Conservation (phyloP, 805 yeast genomes). For the Candida golubevii region DNA sequence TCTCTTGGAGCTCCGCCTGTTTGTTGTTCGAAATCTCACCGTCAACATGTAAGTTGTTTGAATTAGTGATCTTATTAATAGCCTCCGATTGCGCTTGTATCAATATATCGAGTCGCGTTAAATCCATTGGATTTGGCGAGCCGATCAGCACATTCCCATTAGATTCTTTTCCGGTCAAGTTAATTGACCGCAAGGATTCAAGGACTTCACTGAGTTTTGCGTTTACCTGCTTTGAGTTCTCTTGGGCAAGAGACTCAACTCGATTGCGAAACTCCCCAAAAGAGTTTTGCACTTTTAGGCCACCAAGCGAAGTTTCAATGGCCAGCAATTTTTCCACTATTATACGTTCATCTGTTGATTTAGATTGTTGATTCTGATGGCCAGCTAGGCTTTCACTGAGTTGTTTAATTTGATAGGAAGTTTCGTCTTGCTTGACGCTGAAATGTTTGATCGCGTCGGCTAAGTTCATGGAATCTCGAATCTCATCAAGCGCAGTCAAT, state of each 20-base stretch:
- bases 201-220: slow-evolving; percentile 7
- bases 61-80: not conserved
- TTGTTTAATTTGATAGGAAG: not conserved
- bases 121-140: too few species aligned
- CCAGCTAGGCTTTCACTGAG: not conserved
- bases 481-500: slow-evolving; percentile 16
- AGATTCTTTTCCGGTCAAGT: not conserved
- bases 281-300: slow-evolving; percentile 6
- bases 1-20: slow-evolving; percentile 1
- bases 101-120: slow-evolving; percentile 1
- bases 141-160: too few species aligned
- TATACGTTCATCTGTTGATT: not conserved
- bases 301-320: slow-evolving; percentile 5
- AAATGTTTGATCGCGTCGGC: not conserved
- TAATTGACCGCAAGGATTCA: slow-evolving; percentile 3
- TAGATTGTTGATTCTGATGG: not conserved
- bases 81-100: slow-evolving; percentile 1
- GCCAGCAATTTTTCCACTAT: slow-evolving; percentile 5
- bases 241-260: slow-evolving; percentile 7
- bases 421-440: slow-evolving; percentile 2
- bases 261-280: slow-evolving; percentile 8
- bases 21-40: too few species aligned
- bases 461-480: not conserved
- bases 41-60: not conserved
- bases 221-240: slow-evolving; percentile 8